Conservation (phyloP, 2,329 filamentous ascomycete genomes). For the Mycosphaerelloides madeirae region DNA sequence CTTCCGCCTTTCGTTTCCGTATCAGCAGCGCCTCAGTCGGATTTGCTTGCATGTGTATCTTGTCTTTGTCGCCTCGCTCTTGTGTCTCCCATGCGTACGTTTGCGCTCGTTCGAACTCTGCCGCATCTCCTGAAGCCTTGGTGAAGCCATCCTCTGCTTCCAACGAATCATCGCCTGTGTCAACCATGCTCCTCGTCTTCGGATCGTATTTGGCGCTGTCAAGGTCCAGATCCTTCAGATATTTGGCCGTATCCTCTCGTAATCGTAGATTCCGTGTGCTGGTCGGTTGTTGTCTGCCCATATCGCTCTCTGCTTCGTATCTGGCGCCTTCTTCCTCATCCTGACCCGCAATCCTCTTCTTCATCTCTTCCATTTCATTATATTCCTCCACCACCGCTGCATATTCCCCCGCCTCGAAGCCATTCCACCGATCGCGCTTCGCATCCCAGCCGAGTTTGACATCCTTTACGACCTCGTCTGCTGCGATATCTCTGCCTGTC, state of each 20-base stretch:
- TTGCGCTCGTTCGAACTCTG: slow-evolving; percentile 85
- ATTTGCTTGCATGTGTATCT: slow-evolving; percentile 89
- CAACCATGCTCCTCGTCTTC: slow-evolving; percentile 76
- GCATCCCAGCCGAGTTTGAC: slow-evolving; percentile 92
- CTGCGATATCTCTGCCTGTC: slow-evolving; percentile 89
- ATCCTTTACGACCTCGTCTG: slow-evolving; percentile 81
- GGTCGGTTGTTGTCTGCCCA: slow-evolving; percentile 89
- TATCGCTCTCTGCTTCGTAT: slow-evolving; percentile 93
- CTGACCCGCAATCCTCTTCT: slow-evolving; percentile 38
- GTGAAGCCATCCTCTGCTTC: slow-evolving; percentile 94
- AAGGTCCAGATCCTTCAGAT: slow-evolving; percentile 87
- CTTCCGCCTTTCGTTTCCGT: slow-evolving; percentile 73
- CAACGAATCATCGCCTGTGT: slow-evolving; percentile 70
- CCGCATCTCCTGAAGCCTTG: slow-evolving; percentile 81
- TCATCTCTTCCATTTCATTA: slow-evolving; percentile 76
- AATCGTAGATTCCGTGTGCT: slow-evolving; percentile 86
- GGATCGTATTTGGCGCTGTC: slow-evolving; percentile 98
- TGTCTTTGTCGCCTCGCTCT: slow-evolving; percentile 72
- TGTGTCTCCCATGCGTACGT: slow-evolving; percentile 93
- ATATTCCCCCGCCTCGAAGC: slow-evolving; percentile 89
- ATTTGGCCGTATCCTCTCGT: slow-evolving; percentile 95
- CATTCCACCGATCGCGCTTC: slow-evolving; percentile 96
- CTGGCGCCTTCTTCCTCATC: slow-evolving; percentile 54
- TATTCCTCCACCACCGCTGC: slow-evolving; percentile 82
- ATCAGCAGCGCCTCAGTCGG: slow-evolving; percentile 85